Conservation (phyloP, 352 stramenopile species). For the Aphanomyces cochlioides region DNA sequence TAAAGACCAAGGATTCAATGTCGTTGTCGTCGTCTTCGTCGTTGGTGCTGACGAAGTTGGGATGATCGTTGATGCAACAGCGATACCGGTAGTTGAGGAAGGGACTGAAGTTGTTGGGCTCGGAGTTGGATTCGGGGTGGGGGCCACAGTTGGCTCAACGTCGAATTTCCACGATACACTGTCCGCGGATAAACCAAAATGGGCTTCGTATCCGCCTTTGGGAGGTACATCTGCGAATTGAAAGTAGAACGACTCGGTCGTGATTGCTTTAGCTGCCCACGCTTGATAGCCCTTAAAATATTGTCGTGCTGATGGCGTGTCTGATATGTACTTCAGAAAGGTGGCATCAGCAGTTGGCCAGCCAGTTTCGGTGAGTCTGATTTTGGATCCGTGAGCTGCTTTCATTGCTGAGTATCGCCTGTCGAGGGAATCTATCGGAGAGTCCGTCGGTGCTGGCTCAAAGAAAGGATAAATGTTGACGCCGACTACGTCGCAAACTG, state of each 20-base stretch:
- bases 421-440: slow-evolving; percentile 34
- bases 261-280: slow-evolving; percentile 34
- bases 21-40: not conserved
- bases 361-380: slow-evolving; percentile 38
- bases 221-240: slow-evolving; percentile 55
- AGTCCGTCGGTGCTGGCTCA: slow-evolving; percentile 35
- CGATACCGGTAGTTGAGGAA: not conserved
- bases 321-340: slow-evolving; percentile 17
- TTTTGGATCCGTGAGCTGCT: slow-evolving; percentile 36
- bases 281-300: slow-evolving; percentile 43
- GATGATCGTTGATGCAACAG: not conserved
- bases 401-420: slow-evolving; percentile 44
- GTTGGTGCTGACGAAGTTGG: slow-evolving; percentile 5
- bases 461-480: slow-evolving; percentile 51
- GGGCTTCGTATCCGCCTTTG: slow-evolving; percentile 42
- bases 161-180: slow-evolving; percentile 24
- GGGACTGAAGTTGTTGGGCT: not conserved
- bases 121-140: slow-evolving; percentile 9
- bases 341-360: slow-evolving; percentile 34
- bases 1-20: not conserved
- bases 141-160: slow-evolving; percentile 8
- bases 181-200: slow-evolving; percentile 41
- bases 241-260: slow-evolving; percentile 49
- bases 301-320: slow-evolving; percentile 37
- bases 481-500: slow-evolving; percentile 38